Percentiles rank a stretch among this genome's conserved stretches.
These are phyloP conservation scores for Monascus purpureus DNA, from an alignment of 495 filamentous ascomycete genomes.

Conservation along the genomic window DNA sequence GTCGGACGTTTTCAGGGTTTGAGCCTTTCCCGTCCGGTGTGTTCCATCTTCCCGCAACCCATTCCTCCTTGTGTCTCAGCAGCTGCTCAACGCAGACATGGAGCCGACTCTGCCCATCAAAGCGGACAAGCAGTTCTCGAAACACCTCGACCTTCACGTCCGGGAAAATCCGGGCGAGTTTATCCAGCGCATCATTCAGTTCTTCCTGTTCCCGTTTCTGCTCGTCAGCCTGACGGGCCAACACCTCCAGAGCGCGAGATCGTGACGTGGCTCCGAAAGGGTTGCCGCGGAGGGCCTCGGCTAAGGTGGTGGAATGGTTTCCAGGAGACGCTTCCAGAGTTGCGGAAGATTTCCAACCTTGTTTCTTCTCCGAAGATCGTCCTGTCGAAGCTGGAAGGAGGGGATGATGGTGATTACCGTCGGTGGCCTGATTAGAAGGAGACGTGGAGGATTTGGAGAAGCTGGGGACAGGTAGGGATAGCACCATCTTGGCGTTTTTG, in stretches of 20 bases:
- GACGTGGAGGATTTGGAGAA: conserved; percentile 23
- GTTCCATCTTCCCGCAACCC: conserved; percentile 63
- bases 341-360: conserved; percentile 1
- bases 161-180: conserved; percentile 67
- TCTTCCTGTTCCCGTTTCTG: conserved; percentile 38
- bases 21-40: conserved; percentile 19
- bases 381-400: conserved; percentile 11
- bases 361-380: conserved; percentile 8
- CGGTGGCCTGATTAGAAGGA: conserved; percentile 9
- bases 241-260: conserved; percentile 13
- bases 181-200: conserved; percentile 60
- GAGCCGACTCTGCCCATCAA: conserved; percentile 69
- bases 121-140: conserved; percentile 68
- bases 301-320: conserved; percentile 22
- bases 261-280: conserved; percentile 27
- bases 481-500: conserved; percentile 22
- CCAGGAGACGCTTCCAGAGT: conserved; percentile 5
- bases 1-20: conserved; percentile 5
- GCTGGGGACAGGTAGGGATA: conserved; percentile 26
- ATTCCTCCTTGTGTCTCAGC: conserved; percentile 59
- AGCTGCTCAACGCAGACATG: conserved; percentile 77
- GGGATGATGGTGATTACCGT: conserved; percentile 7
- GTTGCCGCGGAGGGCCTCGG: conserved; percentile 29
- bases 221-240: conserved; percentile 13
- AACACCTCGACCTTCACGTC: conserved; percentile 85